Conservation (phyloP, 495 filamentous ascomycete species). For the Penicillium macrosclerotiorum region DNA sequence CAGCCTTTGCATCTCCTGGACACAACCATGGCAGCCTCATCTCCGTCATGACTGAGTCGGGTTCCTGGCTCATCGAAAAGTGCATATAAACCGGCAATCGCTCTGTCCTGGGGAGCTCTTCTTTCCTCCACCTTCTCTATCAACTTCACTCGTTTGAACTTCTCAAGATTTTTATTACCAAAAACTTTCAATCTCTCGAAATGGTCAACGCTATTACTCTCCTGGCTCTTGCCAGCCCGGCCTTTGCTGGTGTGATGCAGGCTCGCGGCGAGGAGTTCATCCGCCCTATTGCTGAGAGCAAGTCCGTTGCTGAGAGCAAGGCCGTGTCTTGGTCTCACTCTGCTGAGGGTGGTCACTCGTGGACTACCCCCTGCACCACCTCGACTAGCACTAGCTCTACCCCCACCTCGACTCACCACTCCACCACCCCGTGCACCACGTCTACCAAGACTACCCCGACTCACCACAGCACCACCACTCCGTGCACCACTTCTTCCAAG, state of each 20-base stretch:
- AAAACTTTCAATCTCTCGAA: constrained; percentile 28
- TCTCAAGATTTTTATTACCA: constrained; percentile 18
- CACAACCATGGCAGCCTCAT: constrained; percentile 31
- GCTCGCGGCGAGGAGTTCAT: constrained; percentile 22
- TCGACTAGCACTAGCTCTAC: neutral
- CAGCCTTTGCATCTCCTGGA: constrained; percentile 25
- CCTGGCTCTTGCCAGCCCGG: constrained; percentile 41
- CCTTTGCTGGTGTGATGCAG: constrained; percentile 41
- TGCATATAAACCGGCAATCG: constrained; percentile 32
- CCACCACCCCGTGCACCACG: constrained; percentile 10
- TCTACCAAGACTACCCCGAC: constrained; percentile 5
- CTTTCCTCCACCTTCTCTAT: constrained; percentile 19
- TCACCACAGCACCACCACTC: neutral
- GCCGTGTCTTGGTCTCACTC: constrained; percentile 7
- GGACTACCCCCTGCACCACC: constrained; percentile 20
- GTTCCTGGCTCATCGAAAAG: constrained; percentile 8
- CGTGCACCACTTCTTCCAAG: constrained; percentile 2
- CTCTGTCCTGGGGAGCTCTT: constrained; percentile 1
- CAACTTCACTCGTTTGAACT: constrained; percentile 41
- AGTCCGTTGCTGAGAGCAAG: constrained; percentile 6
- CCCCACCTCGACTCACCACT: too few relatives aligned
- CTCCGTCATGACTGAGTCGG: constrained; percentile 17
- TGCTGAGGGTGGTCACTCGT: constrained; percentile 1
- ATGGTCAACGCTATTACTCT: constrained; percentile 44
- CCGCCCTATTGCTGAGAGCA: constrained; percentile 5